Percentiles rank a stretch among this genome's conserved stretches.
These are phyloP conservation scores for Lotmaria passim DNA, from an alignment of 208 protist genomes.

Conservation along the genomic window DNA sequence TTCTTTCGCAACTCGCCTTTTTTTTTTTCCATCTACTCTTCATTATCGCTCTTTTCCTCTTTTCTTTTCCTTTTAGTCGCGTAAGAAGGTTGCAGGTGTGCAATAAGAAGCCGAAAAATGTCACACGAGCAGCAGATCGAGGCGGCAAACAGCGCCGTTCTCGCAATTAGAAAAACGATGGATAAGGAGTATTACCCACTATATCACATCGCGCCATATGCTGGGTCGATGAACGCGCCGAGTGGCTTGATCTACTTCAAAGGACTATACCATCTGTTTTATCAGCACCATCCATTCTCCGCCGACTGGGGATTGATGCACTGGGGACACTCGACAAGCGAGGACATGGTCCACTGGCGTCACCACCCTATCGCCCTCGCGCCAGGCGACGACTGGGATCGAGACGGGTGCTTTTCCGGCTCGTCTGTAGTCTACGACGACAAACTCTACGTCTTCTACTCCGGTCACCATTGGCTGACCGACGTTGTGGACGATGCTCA, in stretches of 20 bases:
- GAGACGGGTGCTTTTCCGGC: conserved; percentile 63
- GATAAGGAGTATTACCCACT: conserved; percentile 55
- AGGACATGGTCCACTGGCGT: conserved; percentile 67
- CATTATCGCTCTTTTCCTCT: background rate
- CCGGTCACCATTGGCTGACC: conserved; percentile 65
- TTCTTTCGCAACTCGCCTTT: no score
- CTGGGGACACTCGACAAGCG: conserved; percentile 66
- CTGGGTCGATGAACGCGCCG: conserved; percentile 57
- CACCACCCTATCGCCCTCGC: conserved; percentile 65
- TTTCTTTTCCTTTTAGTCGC: background rate
- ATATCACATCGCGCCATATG: conserved; percentile 64
- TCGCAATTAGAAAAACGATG: conserved; percentile 40
- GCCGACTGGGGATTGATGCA: conserved; percentile 61
- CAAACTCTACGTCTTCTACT: conserved; percentile 65
- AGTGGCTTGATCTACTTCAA: conserved; percentile 57
- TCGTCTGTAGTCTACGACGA: conserved; percentile 54
- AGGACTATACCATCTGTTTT: conserved; percentile 69
- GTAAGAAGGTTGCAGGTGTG: no score
- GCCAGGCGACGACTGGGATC: conserved; percentile 66
- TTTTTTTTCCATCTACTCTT: no score
- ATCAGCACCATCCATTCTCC: conserved; percentile 59
- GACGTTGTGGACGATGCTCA: conserved; percentile 46
- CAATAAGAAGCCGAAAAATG: no score
- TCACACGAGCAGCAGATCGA: conserved; percentile 48
- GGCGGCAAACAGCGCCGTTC: conserved; percentile 52